These are phyloP conservation scores for Talaromyces proteolyticus DNA, from an alignment of 495 filamentous ascomycete genomes.

Conservation along the genomic window DNA sequence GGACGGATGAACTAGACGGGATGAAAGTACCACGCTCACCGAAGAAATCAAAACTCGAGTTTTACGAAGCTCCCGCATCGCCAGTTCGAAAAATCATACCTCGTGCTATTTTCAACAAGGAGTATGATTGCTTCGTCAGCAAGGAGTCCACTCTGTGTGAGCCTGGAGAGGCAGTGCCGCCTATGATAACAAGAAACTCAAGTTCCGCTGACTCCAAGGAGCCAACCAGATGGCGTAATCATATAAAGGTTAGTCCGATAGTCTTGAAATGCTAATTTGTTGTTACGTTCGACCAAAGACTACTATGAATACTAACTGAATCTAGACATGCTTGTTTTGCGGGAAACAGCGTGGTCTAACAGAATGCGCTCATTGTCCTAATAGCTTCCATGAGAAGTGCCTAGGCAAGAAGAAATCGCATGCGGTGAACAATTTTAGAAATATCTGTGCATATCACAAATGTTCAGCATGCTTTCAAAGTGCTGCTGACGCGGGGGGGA, in stretches of 20 bases:
- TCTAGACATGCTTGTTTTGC: slow-evolving; percentile 53
- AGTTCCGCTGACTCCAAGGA: neutral
- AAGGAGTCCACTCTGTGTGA: neutral
- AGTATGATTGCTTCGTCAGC: neutral
- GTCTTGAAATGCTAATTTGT: too few species aligned
- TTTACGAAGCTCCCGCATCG: too few species aligned
- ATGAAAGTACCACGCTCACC: slow-evolving; percentile 17
- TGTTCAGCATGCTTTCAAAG: slow-evolving; percentile 50
- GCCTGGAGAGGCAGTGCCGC: neutral
- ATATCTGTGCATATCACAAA: slow-evolving; percentile 54
- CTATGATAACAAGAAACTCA: neutral
- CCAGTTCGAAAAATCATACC: slow-evolving; percentile 23
- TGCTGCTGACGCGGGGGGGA: slow-evolving; percentile 50
- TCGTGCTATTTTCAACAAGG: slow-evolving; percentile 9
- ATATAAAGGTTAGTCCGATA: slow-evolving; percentile 1
- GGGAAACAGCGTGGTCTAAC: slow-evolving; percentile 39
- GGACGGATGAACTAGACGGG: slow-evolving; percentile 55
- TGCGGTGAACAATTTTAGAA: slow-evolving; percentile 26
- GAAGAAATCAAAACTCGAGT: slow-evolving; percentile 34
- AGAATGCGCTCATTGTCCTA: slow-evolving; percentile 49
- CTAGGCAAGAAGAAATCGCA: slow-evolving; percentile 26
- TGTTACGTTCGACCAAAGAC: too few species aligned
- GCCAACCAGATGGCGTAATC: neutral
- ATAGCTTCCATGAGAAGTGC: slow-evolving; percentile 50
- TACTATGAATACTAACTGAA: too few species aligned